Percentiles rank a stretch among this genome's conserved stretches.
Evolutionary conservation across 2,329 filamentous ascomycete species (phyloP).

Genomic region (Leptodontidium sp.): DNA sequence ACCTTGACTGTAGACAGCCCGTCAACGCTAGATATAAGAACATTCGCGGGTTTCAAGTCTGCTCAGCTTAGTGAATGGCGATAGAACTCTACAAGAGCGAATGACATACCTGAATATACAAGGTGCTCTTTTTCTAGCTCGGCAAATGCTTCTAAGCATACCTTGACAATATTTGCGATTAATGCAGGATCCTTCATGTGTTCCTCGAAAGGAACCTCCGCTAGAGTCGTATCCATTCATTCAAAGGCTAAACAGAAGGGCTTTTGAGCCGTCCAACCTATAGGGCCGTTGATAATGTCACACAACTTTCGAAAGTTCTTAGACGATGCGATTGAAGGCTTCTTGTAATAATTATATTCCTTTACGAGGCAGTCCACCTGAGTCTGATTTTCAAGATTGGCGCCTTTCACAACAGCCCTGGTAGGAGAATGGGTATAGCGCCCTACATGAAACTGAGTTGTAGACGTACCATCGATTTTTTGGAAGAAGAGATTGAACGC

Average conservation of each 20-base stretch:
- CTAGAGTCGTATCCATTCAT: constrained; percentile 13
- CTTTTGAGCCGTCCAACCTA: constrained; percentile 1
- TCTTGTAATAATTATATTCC: constrained; percentile 8
- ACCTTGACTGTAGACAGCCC: background rate
- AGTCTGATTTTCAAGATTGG: constrained; percentile 7
- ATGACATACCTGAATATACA: constrained; percentile 10
- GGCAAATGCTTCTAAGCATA: constrained; percentile 11
- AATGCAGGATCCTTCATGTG: constrained; percentile 11
- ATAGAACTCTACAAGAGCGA: background rate
- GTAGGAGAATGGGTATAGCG: background rate
- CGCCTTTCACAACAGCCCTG: constrained; percentile 13
- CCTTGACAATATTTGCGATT: constrained; percentile 16
- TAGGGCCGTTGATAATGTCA: constrained; percentile 8
- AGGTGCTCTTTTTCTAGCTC: constrained; percentile 15
- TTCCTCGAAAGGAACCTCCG: constrained; percentile 11
- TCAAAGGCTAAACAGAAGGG: constrained; percentile 16
- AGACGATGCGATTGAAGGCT: background rate
- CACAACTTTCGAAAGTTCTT: constrained; percentile 12
- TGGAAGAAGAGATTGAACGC: constrained; percentile 6
- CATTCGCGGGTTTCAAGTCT: constrained; percentile 15
- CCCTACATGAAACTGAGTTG: background rate
- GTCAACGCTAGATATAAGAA: constrained; percentile 4
- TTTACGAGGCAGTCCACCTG: constrained; percentile 10
- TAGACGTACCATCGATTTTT: constrained; percentile 12
- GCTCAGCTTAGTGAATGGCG: constrained; percentile 11